phyloP scores from a whole-genome alignment of 2,329 filamentous ascomycete genomes.

The Penicillium vulpinum region DNA sequence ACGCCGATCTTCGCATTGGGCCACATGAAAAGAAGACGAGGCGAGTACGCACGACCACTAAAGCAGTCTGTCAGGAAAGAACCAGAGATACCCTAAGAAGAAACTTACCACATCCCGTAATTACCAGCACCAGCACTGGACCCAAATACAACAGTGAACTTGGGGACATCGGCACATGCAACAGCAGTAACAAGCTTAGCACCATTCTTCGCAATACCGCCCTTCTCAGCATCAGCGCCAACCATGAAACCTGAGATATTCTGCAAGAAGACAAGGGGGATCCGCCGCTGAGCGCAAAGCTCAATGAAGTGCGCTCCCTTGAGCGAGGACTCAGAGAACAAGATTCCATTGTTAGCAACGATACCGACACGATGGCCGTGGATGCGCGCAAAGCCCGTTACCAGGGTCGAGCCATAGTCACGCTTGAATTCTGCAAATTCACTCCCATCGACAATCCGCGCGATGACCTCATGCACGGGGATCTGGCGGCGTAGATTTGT shows the following conservation, averaged over 20 bases:
- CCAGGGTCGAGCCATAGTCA: conserved; percentile 82
- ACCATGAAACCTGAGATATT: conserved; percentile 99
- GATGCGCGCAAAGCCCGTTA: conserved; percentile 88
- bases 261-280: conserved; percentile 90
- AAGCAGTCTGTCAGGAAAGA: conserved; percentile 2
- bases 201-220: conserved; percentile 96
- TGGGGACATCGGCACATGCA: conserved; percentile 89
- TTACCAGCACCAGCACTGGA: conserved; percentile 92
- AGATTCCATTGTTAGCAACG: conserved; percentile 91
- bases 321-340: conserved; percentile 83
- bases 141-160: conserved; percentile 96
- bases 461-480: conserved; percentile 85
- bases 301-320: conserved; percentile 98
- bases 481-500: conserved; percentile 86
- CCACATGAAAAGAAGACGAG: conserved; percentile 93
- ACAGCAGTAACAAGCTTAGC: conserved; percentile 96
- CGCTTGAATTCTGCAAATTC: conserved; percentile 94
- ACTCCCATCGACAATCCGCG: conserved; percentile 86
- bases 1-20: conserved; percentile 94
- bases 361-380: conserved; percentile 91
- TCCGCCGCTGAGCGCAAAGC: conserved; percentile 83
- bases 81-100: not conserved
- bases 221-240: conserved; percentile 83
- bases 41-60: conserved; percentile 85
- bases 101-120: conserved; percentile 84